Evolutionary conservation across 2,329 filamentous ascomycete species (phyloP).

Genomic region (Grosmannia clavigera): DNA sequence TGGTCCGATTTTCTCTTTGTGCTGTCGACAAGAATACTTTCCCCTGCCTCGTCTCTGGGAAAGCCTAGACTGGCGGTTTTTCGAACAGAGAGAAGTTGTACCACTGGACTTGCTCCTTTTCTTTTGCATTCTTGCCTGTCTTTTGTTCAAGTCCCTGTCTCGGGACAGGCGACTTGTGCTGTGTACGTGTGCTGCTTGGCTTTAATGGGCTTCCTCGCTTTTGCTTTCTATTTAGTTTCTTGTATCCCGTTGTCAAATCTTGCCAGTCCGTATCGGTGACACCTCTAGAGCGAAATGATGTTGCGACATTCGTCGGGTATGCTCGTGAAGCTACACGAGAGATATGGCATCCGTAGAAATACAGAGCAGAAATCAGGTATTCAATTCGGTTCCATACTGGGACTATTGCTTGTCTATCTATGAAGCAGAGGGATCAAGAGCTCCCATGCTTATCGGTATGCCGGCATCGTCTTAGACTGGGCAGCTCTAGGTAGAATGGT

Average conservation of each 20-base stretch:
- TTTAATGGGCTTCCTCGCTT: not conserved
- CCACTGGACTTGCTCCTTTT: not conserved
- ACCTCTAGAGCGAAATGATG: not conserved
- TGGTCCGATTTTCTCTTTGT: not conserved
- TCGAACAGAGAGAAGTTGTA: not conserved
- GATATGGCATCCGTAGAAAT: not conserved
- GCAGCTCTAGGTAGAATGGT: not conserved
- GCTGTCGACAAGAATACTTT: not conserved
- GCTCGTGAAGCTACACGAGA: not conserved
- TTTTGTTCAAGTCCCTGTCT: not conserved
- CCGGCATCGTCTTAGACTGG: not conserved
- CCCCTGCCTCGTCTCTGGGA: not conserved
- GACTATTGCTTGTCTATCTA: not conserved
- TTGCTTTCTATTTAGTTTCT: not conserved
- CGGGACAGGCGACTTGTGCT: not conserved
- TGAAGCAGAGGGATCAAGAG: not conserved
- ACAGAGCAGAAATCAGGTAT: not conserved
- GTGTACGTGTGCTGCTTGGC: not conserved
- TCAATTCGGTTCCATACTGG: not conserved
- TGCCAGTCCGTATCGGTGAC: not conserved
- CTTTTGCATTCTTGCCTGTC: not conserved
- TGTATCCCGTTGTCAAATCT: not conserved
- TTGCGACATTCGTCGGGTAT: not conserved
- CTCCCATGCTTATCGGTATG: not conserved
- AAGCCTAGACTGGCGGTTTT: not conserved